Percentiles rank a stretch among this genome's conserved stretches.
Evolutionary conservation across 768 basidiomycete genomes (phyloP).

Genomic region (Agaricus subrufescens): DNA sequence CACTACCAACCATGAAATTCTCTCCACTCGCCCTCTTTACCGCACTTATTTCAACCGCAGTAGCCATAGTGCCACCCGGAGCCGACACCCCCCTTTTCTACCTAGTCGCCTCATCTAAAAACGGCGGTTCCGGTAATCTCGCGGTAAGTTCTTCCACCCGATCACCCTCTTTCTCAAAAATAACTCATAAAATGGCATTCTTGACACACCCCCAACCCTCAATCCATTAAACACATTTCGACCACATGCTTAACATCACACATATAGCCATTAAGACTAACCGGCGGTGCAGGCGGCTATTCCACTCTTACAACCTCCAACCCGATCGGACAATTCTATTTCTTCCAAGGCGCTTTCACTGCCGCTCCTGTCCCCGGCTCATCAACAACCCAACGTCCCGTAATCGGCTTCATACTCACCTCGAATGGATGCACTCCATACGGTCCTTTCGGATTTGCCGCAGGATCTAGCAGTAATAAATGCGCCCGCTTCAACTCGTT

Average conservation of each 20-base stretch:
- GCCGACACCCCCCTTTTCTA: conserved; percentile 30
- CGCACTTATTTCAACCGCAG: conserved; percentile 7
- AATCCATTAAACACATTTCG: not conserved
- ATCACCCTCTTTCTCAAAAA: too few relatives aligned
- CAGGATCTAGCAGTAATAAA: conserved; percentile 24
- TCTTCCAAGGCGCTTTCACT: conserved; percentile 22
- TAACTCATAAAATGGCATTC: too few relatives aligned
- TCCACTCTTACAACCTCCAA: conserved; percentile 22
- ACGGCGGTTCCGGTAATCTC: conserved; percentile 12
- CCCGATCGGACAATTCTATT: conserved; percentile 26
- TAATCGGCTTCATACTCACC: conserved; percentile 17
- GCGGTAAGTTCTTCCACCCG: conserved; percentile 13
- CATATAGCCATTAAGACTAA: conserved; percentile 24
- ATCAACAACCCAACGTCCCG: conserved; percentile 10
- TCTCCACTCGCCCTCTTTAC: conserved; percentile 9
- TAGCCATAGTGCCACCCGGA: conserved; percentile 18
- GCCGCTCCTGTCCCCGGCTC: conserved; percentile 15
- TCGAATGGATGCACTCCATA: conserved; percentile 21
- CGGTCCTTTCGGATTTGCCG: conserved; percentile 22
- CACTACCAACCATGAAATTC: conserved; percentile 7
- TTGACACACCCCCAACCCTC: conserved; percentile 13
- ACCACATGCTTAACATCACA: not conserved
- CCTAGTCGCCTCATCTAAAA: conserved; percentile 20
- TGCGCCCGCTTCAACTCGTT: conserved; percentile 24
- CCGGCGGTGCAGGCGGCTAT: conserved; percentile 17